Conservation (phyloP, 257 asterid genomes). For the Striga asiatica region DNA sequence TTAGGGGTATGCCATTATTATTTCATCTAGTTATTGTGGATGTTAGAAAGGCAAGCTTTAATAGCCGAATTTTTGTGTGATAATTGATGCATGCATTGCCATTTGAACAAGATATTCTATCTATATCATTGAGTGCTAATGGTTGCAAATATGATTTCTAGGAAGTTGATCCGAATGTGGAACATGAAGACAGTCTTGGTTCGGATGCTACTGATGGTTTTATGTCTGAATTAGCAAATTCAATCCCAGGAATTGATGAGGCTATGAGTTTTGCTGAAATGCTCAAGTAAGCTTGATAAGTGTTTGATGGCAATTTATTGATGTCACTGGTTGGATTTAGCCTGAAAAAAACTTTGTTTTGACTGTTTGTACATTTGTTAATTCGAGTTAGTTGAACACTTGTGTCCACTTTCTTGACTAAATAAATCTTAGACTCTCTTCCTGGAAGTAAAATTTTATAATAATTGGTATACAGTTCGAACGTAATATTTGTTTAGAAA, state of each 20-base stretch:
- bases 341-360: background rate
- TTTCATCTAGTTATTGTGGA: background rate
- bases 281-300: slow-evolving; percentile 60
- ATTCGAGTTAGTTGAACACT: background rate
- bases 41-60: background rate
- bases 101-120: background rate
- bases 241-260: slow-evolving; percentile 96
- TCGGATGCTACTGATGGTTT: slow-evolving; percentile 65
- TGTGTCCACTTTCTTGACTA: background rate
- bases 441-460: background rate
- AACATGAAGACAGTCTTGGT: slow-evolving; percentile 49
- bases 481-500: background rate
- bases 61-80: background rate
- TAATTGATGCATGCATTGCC: background rate
- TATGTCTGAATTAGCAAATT: slow-evolving; percentile 77
- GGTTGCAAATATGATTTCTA: slow-evolving; percentile 15
- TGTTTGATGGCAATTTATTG: background rate
- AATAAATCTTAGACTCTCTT: slow-evolving; percentile 7
- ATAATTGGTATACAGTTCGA: background rate
- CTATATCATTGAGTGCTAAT: background rate
- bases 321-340: background rate
- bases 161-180: slow-evolving; percentile 96
- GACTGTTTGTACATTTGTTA: background rate
- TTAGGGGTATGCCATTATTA: background rate
- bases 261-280: slow-evolving; percentile 99